phyloP scores from a whole-genome alignment of 2,329 filamentous ascomycete genomes.

The Emmonsia crescens region DNA sequence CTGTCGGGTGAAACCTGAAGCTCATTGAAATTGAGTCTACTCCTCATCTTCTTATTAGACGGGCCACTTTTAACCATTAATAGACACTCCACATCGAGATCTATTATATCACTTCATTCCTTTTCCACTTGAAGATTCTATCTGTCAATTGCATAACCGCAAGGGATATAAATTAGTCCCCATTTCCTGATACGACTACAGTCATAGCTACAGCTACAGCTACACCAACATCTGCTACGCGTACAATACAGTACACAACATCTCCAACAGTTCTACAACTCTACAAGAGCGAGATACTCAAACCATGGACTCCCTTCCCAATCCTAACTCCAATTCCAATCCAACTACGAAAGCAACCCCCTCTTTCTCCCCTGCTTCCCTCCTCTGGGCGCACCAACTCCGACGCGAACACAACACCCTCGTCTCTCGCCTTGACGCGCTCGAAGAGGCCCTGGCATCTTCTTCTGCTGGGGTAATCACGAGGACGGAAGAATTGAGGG shows the following conservation, averaged over 20 bases:
- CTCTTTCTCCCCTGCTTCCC: constrained; percentile 11
- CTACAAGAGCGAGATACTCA: neutral
- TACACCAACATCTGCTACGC: neutral
- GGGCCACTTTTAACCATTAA: no score
- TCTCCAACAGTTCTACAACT: neutral
- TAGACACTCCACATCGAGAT: no score
- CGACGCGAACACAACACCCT: constrained; percentile 27
- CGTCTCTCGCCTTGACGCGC: constrained; percentile 17
- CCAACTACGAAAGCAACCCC: constrained; percentile 4
- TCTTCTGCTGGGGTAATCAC: neutral
- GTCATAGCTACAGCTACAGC: neutral
- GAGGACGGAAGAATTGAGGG: neutral
- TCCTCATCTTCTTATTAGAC: no score
- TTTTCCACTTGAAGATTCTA: no score
- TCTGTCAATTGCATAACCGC: no score
- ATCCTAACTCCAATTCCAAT: constrained; percentile 5
- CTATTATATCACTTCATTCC: no score
- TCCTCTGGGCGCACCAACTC: constrained; percentile 32
- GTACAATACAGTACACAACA: neutral
- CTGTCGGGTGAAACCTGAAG: no score
- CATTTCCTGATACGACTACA: no score
- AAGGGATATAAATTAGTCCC: no score
- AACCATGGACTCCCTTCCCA: constrained; percentile 1
- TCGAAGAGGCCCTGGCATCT: constrained; percentile 8
- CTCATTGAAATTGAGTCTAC: no score